Evolutionary conservation across 805 yeast genomes (phyloP).

Genomic region (Dipodascus geniculatus): DNA sequence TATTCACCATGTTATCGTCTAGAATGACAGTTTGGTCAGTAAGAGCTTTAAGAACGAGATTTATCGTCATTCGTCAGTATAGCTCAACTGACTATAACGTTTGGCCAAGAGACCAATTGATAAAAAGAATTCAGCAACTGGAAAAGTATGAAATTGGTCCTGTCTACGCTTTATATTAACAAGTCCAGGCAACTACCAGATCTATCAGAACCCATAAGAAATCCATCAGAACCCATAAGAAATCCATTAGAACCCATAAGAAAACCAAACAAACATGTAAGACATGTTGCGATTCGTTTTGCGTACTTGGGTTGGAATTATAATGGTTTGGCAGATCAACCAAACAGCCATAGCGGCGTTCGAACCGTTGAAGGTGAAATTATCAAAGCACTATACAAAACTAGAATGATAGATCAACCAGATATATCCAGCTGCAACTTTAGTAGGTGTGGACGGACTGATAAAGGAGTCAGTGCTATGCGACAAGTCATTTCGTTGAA

Average conservation of each 20-base stretch:
- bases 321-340: conserved; percentile 77
- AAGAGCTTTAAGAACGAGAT: no score
- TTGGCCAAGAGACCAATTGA: conserved; percentile 59
- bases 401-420: conserved; percentile 46
- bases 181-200: no score
- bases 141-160: conserved; percentile 32
- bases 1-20: no score
- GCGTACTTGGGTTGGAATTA: conserved; percentile 90
- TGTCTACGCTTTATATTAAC: no score
- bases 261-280: not conserved
- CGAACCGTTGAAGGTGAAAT: conserved; percentile 81
- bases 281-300: conserved; percentile 57
- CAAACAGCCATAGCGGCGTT: conserved; percentile 46
- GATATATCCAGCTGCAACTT: conserved; percentile 57
- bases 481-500: conserved; percentile 79
- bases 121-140: conserved; percentile 44
- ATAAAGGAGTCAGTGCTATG: conserved; percentile 94
- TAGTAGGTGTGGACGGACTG: conserved; percentile 91
- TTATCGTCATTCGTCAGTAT: no score
- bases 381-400: conserved; percentile 55
- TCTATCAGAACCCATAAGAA: no score
- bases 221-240: not conserved
- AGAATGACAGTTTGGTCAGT: no score
- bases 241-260: not conserved
- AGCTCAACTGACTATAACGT: conserved; percentile 34